A percentile compares a stretch with the other conserved stretches of the same genome.
These are phyloP conservation scores for Paspalum notatum DNA, from an alignment of 176 grass and related monocot genomes.

Conservation along the genomic window DNA sequence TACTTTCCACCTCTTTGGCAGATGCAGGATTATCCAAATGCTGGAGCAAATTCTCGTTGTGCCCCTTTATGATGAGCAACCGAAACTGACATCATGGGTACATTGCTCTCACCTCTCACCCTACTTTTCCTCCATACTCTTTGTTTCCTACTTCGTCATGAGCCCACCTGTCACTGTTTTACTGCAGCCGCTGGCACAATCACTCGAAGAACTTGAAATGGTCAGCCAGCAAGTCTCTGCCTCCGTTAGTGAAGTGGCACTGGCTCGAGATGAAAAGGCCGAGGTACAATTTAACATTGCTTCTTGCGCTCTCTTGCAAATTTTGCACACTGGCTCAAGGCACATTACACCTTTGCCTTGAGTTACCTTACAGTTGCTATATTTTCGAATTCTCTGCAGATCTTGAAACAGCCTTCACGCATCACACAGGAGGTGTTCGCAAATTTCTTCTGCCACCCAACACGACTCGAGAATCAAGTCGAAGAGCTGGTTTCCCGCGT, in stretches of 20 bases:
- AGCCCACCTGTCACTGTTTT: slow-evolving; percentile 5
- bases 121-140: background rate
- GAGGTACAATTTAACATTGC: slow-evolving; percentile 54
- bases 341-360: background rate
- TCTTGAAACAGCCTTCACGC: slow-evolving; percentile 62
- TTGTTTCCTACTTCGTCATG: background rate
- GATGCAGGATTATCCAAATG: slow-evolving; percentile 76
- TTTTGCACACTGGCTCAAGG: slow-evolving; percentile 21
- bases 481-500: slow-evolving; percentile 48
- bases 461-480: slow-evolving; percentile 69
- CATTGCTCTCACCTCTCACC: slow-evolving; percentile 22
- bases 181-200: slow-evolving; percentile 61
- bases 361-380: background rate
- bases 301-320: background rate
- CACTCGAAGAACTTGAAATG: slow-evolving; percentile 81
- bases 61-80: slow-evolving; percentile 61
- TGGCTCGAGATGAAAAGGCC: slow-evolving; percentile 68
- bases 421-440: slow-evolving; percentile 57
- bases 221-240: slow-evolving; percentile 70
- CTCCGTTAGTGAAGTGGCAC: slow-evolving; percentile 89
- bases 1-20: slow-evolving; percentile 41
- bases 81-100: slow-evolving; percentile 87
- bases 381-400: slow-evolving; percentile 45
- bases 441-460: slow-evolving; percentile 75
- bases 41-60: slow-evolving; percentile 75